A percentile compares a stretch with the other conserved stretches of the same genome.
Conservation (phyloP, 2,329 filamentous ascomycete species). For the Verticillium longisporum region DNA sequence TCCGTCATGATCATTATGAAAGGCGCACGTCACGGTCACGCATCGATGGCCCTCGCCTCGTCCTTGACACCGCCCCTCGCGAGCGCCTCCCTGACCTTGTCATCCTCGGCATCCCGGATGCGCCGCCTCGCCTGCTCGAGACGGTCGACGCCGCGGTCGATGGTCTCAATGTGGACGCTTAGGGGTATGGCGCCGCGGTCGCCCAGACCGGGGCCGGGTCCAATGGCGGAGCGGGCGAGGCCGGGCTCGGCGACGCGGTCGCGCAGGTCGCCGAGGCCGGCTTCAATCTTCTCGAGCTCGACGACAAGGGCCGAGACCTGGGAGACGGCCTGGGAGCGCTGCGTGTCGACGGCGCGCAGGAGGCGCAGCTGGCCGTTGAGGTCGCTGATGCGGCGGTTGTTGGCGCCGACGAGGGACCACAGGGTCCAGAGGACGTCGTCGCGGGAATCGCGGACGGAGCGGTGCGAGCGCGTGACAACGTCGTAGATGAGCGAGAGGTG, state of each 20-base stretch:
- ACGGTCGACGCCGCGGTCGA: constrained; percentile 65
- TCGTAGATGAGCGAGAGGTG: constrained; percentile 64
- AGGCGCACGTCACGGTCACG: constrained; percentile 7
- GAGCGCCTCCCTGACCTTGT: constrained; percentile 46
- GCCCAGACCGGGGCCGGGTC: constrained; percentile 10
- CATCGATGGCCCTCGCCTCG: constrained; percentile 35
- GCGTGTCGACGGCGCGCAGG: constrained; percentile 57
- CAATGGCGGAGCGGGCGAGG: constrained; percentile 39
- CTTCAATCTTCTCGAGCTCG: constrained; percentile 67
- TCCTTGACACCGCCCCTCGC: constrained; percentile 34
- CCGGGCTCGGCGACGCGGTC: constrained; percentile 64
- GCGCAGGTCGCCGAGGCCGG: constrained; percentile 63
- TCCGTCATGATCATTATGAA: not conserved
- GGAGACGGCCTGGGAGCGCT: constrained; percentile 57
- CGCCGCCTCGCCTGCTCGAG: constrained; percentile 58
- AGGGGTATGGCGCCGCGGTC: constrained; percentile 49
- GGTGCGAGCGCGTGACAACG: constrained; percentile 58
- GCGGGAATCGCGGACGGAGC: constrained; percentile 49
- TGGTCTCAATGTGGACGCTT: constrained; percentile 68
- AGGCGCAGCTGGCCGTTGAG: constrained; percentile 58
- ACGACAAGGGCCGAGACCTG: constrained; percentile 66
- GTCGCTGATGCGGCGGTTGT: constrained; percentile 52
- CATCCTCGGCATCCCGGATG: constrained; percentile 51
- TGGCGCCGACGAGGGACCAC: constrained; percentile 70
- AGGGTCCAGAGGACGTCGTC: constrained; percentile 63